phyloP scores from a whole-genome alignment of 2,329 filamentous ascomycete species.

The Zymoseptoria pseudotritici region DNA sequence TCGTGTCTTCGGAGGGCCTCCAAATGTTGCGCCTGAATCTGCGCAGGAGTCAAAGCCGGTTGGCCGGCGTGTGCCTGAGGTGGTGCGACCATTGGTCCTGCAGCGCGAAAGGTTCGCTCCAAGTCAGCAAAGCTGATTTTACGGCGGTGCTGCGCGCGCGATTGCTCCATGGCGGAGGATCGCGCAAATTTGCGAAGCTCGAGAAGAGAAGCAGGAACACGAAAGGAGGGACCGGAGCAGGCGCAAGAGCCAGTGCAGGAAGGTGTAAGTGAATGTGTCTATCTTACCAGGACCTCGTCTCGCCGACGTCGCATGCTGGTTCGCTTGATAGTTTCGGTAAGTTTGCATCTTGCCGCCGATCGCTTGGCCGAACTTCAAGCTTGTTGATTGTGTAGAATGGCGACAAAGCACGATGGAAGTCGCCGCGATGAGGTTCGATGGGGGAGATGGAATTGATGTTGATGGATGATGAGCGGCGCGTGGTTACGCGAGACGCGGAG shows the following conservation, averaged over 20 bases:
- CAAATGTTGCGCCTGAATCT: slow-evolving; percentile 40
- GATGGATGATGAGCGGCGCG: background rate
- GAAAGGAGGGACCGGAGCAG: background rate
- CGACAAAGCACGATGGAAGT: background rate
- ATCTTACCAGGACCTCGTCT: slow-evolving; percentile 38
- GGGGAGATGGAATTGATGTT: background rate
- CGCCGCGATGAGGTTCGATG: slow-evolving; percentile 1
- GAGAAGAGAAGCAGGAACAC: background rate
- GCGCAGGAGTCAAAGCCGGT: slow-evolving; percentile 44
- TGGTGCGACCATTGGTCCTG: slow-evolving; percentile 35
- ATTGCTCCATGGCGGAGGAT: slow-evolving; percentile 13
- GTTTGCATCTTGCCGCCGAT: slow-evolving; percentile 33
- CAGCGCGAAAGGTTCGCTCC: slow-evolving; percentile 37
- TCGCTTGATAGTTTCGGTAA: slow-evolving; percentile 36
- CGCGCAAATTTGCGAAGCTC: background rate
- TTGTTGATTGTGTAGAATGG: slow-evolving; percentile 5
- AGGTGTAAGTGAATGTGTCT: slow-evolving; percentile 4
- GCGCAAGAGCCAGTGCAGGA: background rate
- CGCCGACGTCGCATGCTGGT: slow-evolving; percentile 34
- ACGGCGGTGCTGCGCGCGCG: slow-evolving; percentile 19
- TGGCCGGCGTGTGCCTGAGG: slow-evolving; percentile 22
- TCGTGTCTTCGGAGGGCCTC: slow-evolving; percentile 41
- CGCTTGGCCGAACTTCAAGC: slow-evolving; percentile 3
- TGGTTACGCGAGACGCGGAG: background rate
- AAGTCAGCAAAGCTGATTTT: slow-evolving; percentile 45